phyloP scores from a whole-genome alignment of 169 alveolate genomes.

The Plasmodium reichenowi region DNA sequence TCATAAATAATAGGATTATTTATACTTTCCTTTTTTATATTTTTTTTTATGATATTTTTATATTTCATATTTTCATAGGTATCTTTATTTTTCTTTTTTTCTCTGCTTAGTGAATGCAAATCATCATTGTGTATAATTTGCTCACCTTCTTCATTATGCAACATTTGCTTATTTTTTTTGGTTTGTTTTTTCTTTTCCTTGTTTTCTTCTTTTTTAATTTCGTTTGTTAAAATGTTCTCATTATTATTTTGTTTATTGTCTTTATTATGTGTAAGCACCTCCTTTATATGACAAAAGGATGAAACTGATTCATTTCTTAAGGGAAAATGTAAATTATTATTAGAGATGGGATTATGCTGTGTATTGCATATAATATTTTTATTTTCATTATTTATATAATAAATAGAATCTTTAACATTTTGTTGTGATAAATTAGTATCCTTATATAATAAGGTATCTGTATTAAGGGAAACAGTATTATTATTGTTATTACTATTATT shows the following conservation, averaged over 20 bases:
- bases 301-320: no score
- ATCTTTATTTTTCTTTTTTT: constrained; percentile 20
- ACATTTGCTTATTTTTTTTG: constrained; percentile 5
- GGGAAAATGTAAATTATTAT: neutral
- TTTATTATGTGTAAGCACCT: no score
- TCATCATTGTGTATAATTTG: neutral
- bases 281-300: no score
- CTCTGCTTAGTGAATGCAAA: neutral
- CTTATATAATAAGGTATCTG: neutral
- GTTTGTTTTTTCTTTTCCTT: neutral
- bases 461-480: neutral
- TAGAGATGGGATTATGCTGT: neutral
- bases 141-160: neutral
- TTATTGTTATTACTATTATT: neutral
- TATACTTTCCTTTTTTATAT: constrained; percentile 8
- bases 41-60: constrained; percentile 12
- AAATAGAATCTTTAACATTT: neutral
- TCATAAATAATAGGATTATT: neutral
- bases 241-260: no score
- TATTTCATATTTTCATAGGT: constrained; percentile 4
- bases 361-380: neutral
- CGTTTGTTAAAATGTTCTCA: neutral
- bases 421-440: neutral
- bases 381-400: neutral
- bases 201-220: neutral